Evolutionary conservation across 2,329 filamentous ascomycete species (phyloP), one percentile per base, ranked within the genome.

Genomic region (Remersonia thermophila): DNA sequence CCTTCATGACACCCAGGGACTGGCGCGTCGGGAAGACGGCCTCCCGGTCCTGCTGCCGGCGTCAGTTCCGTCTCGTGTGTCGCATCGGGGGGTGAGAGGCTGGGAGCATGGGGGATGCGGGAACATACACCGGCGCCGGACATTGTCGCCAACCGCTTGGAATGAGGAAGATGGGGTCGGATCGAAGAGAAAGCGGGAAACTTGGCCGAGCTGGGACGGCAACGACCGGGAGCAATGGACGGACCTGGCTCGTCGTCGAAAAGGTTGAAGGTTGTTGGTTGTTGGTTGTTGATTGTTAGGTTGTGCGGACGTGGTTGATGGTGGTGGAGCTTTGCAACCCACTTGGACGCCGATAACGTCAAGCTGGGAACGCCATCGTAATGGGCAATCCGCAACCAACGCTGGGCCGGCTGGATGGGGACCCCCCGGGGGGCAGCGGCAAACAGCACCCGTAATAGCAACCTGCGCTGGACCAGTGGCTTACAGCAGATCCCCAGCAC

Each of bases 1-100:
- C 77, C 66, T 96, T 96, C 89, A 98, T 98, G 56, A 93, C 63
- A 47, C 86, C 87, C 63, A 98, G 70, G 59, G 86, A 93, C 69
- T 98, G 91, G 55, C 91, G 84, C 57, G 91, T 98, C 54, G 91
- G 84, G 65, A 98, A 98, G 64, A 98, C 89, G 55, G 87, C 73
- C 66, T 98, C 91, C 60, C 91, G 78, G 60, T 89, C 85, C 87
- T 94, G 38, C 3, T 4, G n/a, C 30, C 26, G 27, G 9, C 11
- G 30, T 45, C 45, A 45, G 41, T 26, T 30, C 5, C 20, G 28
- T 37, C 20, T 30, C 4, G 16, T 23, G 27, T 35, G 9, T 23
- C 9, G 20, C 20, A 23, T 17, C 31, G 9, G 9, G 7, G 17
- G 20, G n/a, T n/a, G 32, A 28, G 39, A 44, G 50, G 38, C 38